phyloP scores from a whole-genome alignment of 2,329 filamentous ascomycete species.

The Xylariomycetidae sp. region DNA sequence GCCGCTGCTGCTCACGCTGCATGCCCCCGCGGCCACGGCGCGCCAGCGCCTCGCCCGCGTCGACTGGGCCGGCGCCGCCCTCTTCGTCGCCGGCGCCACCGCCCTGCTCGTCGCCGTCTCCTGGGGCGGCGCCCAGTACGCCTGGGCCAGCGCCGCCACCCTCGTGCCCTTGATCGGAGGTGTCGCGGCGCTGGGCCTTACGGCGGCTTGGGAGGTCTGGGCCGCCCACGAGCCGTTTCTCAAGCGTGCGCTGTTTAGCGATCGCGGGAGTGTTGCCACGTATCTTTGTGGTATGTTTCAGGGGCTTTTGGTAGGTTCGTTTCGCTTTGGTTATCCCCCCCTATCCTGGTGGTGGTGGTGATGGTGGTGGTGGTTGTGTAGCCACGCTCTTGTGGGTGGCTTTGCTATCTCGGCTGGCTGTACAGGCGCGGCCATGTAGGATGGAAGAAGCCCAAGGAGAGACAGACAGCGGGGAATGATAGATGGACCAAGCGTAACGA shows the following conservation, averaged over 20 bases:
- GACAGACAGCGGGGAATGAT: too few relatives aligned
- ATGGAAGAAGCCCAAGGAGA: too few relatives aligned
- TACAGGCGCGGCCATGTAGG: too few relatives aligned
- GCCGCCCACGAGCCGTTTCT: constrained; percentile 11
- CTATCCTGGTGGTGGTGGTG: too few relatives aligned
- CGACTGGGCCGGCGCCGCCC: constrained; percentile 39
- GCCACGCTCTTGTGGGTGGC: too few relatives aligned
- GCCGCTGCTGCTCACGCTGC: constrained; percentile 36
- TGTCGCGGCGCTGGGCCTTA: constrained; percentile 9
- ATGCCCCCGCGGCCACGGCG: constrained; percentile 26
- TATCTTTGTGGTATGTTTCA: constrained; percentile 11
- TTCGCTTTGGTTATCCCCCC: too few relatives aligned
- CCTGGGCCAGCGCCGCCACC: constrained; percentile 9
- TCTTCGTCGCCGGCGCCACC: constrained; percentile 37
- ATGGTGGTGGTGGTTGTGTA: too few relatives aligned
- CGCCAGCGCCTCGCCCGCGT: constrained; percentile 30
- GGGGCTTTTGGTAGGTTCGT: constrained; percentile 11
- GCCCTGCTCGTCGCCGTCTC: constrained; percentile 42
- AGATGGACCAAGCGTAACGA: too few relatives aligned
- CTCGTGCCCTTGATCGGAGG: constrained; percentile 13
- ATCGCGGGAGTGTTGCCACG: constrained; percentile 7
- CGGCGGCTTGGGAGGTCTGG: constrained; percentile 9
- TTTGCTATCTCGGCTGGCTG: too few relatives aligned
- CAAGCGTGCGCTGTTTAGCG: constrained; percentile 11
- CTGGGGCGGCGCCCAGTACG: constrained; percentile 32